phyloP scores from a whole-genome alignment of 495 filamentous ascomycete genomes.

The Tuber indicum region DNA sequence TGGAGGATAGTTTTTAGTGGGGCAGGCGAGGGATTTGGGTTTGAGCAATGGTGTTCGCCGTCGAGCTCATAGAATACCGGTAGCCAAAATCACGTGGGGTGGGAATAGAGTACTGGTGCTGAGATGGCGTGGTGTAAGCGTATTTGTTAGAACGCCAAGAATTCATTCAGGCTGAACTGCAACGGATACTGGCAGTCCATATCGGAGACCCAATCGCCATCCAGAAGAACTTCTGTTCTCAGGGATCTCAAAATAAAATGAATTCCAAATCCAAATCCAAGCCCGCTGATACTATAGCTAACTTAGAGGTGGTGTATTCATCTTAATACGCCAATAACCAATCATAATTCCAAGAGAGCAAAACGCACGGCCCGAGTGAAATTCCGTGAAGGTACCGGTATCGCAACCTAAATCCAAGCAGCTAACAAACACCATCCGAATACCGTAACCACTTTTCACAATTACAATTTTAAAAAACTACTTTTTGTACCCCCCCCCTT shows the following conservation, averaged over 20 bases:
- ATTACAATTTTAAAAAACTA: slow-evolving; percentile 40
- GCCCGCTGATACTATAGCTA: neutral
- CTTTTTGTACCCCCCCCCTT: slow-evolving; percentile 27
- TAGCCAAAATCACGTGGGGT: neutral
- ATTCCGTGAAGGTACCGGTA: neutral
- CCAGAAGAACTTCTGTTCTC: neutral
- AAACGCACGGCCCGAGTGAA: neutral
- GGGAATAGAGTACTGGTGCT: neutral
- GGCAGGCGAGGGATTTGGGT: neutral
- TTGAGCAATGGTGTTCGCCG: neutral
- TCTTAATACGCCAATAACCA: neutral
- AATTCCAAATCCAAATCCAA: neutral
- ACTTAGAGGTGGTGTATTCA: neutral
- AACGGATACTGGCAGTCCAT: neutral
- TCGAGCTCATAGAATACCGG: neutral
- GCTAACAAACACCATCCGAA: neutral
- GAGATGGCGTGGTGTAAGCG: neutral
- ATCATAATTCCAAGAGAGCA: neutral
- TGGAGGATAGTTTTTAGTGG: neutral
- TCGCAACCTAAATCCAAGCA: neutral
- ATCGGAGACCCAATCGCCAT: neutral
- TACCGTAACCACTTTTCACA: neutral
- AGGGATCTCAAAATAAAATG: neutral
- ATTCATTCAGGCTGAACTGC: neutral
- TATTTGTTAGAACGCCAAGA: neutral